Evolutionary conservation across 1,284 basidiomycete species (phyloP).

Genomic region (Trametes hirsuta): DNA sequence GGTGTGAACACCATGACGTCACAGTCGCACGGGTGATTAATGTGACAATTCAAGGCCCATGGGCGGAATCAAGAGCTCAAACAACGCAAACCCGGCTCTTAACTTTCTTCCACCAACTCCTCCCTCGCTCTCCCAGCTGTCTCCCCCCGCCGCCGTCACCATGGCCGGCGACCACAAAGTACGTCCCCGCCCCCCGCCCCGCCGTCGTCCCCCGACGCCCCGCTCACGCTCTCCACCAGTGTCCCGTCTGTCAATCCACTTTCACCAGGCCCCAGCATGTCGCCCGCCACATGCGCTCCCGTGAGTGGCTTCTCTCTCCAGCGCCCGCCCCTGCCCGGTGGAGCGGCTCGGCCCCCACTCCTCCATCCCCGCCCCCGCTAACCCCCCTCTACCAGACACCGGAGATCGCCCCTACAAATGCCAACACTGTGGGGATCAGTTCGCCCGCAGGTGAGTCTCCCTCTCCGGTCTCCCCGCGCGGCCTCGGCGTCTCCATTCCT

Average conservation of each 20-base stretch:
- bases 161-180: constrained; percentile 47
- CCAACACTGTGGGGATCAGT: constrained; percentile 86
- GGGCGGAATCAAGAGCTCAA: constrained; percentile 14
- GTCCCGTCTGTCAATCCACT: constrained; percentile 83
- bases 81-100: constrained; percentile 19
- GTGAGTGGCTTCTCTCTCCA: constrained; percentile 50
- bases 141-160: constrained; percentile 4
- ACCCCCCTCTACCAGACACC: constrained; percentile 61
- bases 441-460: constrained; percentile 73
- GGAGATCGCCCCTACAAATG: constrained; percentile 92
- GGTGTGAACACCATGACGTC: constrained; percentile 23
- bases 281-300: constrained; percentile 87
- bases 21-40: constrained; percentile 27
- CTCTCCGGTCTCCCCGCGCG: neutral
- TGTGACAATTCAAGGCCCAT: constrained; percentile 19
- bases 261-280: constrained; percentile 92
- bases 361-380: constrained; percentile 22
- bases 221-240: constrained; percentile 36
- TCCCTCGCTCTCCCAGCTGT: constrained; percentile 3
- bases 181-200: constrained; percentile 19
- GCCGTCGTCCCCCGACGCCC: constrained; percentile 5
- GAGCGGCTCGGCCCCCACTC: constrained; percentile 18
- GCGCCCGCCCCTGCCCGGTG: constrained; percentile 20
- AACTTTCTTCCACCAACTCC: constrained; percentile 27
- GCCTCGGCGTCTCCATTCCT: constrained; percentile 8